These are phyloP conservation scores for Kwoniella sp. DNA, from an alignment of 768 basidiomycete genomes.

Conservation along the genomic window DNA sequence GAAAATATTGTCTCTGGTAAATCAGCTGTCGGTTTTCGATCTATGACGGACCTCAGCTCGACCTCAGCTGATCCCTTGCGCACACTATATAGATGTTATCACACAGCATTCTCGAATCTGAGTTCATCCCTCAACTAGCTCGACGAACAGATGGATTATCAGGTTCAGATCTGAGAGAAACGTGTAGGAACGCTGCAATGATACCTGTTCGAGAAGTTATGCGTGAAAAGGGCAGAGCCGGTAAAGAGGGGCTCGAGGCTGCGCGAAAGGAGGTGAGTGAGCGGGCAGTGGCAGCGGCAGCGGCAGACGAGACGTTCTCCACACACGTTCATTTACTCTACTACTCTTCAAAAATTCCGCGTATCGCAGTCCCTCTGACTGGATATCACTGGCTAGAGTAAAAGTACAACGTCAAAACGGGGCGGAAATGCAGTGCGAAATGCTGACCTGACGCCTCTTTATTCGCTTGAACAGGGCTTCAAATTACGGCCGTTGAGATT, in stretches of 20 bases:
- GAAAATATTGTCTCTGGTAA: constrained; percentile 79
- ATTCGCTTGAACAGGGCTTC: constrained; percentile 67
- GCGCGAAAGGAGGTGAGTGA: constrained; percentile 60
- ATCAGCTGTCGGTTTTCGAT: constrained; percentile 41
- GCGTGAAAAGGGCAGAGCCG: constrained; percentile 49
- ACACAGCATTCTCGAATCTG: constrained; percentile 68
- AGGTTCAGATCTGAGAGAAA: constrained; percentile 87
- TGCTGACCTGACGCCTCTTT: no score
- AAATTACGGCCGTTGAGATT: constrained; percentile 71
- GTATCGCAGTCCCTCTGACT: no score
- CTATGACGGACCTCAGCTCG: no score
- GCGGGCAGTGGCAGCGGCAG: no score
- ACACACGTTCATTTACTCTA: no score
- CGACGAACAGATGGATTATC: constrained; percentile 72
- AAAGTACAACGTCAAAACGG: no score
- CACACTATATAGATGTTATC: constrained; percentile 71
- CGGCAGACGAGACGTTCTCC: no score
- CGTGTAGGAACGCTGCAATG: constrained; percentile 93
- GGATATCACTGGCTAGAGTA: no score
- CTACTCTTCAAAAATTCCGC: no score
- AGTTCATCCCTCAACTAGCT: constrained; percentile 69
- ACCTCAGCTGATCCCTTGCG: background rate
- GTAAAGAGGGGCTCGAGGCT: constrained; percentile 60
- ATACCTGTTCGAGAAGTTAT: constrained; percentile 63
- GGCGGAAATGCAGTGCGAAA: background rate